Evolutionary conservation across 805 yeast genomes (phyloP), one percentile per base, ranked within the genome.

Genomic region (Schizosaccharomyces octosporus): DNA sequence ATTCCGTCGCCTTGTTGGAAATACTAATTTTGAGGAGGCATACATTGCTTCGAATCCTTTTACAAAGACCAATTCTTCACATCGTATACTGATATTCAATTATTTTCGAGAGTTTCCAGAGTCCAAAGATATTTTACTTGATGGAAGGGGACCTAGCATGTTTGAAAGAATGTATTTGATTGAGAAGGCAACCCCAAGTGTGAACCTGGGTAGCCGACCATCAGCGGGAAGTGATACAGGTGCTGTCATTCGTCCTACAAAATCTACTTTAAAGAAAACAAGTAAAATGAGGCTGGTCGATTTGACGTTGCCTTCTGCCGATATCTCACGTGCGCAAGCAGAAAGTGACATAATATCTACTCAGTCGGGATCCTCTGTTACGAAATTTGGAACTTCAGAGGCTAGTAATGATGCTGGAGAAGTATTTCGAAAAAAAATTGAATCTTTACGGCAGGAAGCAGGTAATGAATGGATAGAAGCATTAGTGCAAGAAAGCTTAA

Each of bases 381-480:
- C 27, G n/a, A 45, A n/a, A 45, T 11, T 17, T 45, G 51, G 27
- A 5, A 24, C 21, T 24, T n/a, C 51, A 45, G 21, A n/a, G 3
- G 11, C 27, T 45, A 24, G 27, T 17, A 21, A 21, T 29, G 42
- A 27, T n/a, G 27, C 62, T 48, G 65, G 67, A 64, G 69, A 76
- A 73, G 60, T 67, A 64, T 65, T 74, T 36, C 58, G 64, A 48
- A 61, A 75, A 63, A 72, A 70, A 17, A 70, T 72, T 43, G 74
- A 73, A 64, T 72, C 73, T 7, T 66, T 64, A 48, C 66, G 67
- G 42, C 62, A 68, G 31, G 65, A 63, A 43, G 62, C 62, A 55
- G 68, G 65, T 6, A 62, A 63, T 41, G 66, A 64, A 21, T 73
- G 72, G 66, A 64, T 70, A 24, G 36, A 51, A 24, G 57, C 57